Evolutionary conservation across 2,329 filamentous ascomycete genomes (phyloP).

Genomic region (Leptographium flavum): DNA sequence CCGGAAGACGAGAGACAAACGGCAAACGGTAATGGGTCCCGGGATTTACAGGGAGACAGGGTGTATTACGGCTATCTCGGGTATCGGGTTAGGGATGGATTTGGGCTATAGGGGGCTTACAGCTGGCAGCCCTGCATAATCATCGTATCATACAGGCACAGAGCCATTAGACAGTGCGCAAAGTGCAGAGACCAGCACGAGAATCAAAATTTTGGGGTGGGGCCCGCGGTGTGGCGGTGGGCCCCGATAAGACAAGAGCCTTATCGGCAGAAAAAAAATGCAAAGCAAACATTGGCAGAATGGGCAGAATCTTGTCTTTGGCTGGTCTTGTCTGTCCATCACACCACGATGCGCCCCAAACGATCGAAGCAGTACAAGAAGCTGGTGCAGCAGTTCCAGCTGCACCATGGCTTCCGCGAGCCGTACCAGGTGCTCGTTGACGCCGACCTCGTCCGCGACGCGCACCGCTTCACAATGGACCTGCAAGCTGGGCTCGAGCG

Average conservation of each 20-base stretch:
- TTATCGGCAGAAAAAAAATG: constrained; percentile 1
- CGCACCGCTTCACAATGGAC: constrained; percentile 78
- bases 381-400: constrained; percentile 83
- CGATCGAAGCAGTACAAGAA: constrained; percentile 49
- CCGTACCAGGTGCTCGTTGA: constrained; percentile 90
- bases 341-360: constrained; percentile 10
- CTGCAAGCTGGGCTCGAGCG: constrained; percentile 61
- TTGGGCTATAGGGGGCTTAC: neutral
- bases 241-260: neutral
- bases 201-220: too few species aligned
- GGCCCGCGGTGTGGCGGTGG: too few species aligned
- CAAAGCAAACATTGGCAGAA: neutral
- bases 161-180: neutral
- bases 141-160: neutral
- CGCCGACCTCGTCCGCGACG: constrained; percentile 69
- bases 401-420: constrained; percentile 80
- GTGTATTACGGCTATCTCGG: neutral
- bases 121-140: too few species aligned
- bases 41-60: neutral
- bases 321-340: neutral
- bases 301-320: neutral
- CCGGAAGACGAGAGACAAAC: neutral
- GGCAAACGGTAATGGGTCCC: neutral
- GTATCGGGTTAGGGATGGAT: neutral
- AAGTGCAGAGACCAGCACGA: too few species aligned